Evolutionary conservation across 331 rosid genomes (phyloP).

Genomic region (Arachis monticola): DNA sequence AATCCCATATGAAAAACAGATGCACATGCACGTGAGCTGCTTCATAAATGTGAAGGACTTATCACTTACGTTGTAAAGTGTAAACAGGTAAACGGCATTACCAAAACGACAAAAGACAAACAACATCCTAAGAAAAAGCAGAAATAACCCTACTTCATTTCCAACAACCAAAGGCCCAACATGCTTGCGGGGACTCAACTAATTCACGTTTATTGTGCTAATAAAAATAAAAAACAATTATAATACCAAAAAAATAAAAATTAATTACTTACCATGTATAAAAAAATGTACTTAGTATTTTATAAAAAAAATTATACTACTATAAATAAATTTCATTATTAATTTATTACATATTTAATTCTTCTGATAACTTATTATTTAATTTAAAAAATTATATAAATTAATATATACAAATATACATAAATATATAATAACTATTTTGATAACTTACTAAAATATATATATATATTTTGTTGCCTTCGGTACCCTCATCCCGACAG

Average conservation of each 20-base stretch:
- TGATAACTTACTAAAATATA: no score
- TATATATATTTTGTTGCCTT: no score
- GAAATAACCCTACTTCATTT: background rate
- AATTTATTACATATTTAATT: no score
- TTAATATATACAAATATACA: no score
- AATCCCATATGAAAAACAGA: background rate
- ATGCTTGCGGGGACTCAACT: background rate
- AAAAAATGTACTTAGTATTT: background rate
- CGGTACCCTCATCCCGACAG: no score
- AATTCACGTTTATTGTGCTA: background rate
- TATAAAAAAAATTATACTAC: background rate
- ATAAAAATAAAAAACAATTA: background rate
- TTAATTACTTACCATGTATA: no score
- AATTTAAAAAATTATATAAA: no score
- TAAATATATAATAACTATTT: no score
- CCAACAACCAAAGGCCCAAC: background rate
- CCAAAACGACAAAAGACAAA: background rate
- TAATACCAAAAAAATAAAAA: no score
- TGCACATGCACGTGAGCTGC: conserved; percentile 32
- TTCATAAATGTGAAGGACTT: no score
- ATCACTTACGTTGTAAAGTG: conserved; percentile 37
- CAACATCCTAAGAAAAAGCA: background rate
- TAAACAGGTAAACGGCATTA: background rate
- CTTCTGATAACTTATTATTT: no score
- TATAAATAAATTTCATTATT: background rate